Evolutionary conservation across 2,329 filamentous ascomycete species (phyloP).

Genomic region (Polytolypa hystricis): DNA sequence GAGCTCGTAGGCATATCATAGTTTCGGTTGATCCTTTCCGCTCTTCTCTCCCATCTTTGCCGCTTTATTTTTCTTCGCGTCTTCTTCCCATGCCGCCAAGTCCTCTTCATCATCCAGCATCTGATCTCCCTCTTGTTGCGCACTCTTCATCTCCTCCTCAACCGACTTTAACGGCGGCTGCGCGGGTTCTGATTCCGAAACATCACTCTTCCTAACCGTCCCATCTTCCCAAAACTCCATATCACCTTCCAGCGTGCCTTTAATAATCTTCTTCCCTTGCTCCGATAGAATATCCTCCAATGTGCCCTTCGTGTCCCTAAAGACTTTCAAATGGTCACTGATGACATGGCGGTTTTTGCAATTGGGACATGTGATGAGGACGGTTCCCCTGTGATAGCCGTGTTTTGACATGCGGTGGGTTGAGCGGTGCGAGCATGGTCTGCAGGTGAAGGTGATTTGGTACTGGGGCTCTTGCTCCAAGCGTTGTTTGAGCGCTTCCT

Average conservation of each 20-base stretch:
- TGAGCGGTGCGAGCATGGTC: slow-evolving; percentile 69
- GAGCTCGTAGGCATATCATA: too few species aligned
- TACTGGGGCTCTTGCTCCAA: slow-evolving; percentile 56
- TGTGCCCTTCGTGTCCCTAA: slow-evolving; percentile 31
- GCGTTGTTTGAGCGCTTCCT: slow-evolving; percentile 25
- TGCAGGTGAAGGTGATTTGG: slow-evolving; percentile 84
- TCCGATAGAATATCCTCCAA: slow-evolving; percentile 33
- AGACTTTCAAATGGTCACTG: slow-evolving; percentile 68
- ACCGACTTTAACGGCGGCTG: not conserved
- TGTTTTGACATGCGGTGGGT: slow-evolving; percentile 83
- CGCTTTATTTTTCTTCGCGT: not conserved
- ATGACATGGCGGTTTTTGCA: slow-evolving; percentile 88
- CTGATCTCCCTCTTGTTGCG: not conserved
- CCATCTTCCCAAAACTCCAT: slow-evolving; percentile 83
- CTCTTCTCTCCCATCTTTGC: slow-evolving; percentile 1
- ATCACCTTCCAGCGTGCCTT: slow-evolving; percentile 70
- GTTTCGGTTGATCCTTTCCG: too few species aligned
- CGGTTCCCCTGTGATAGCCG: slow-evolving; percentile 83
- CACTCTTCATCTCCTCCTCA: not conserved
- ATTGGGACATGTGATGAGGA: slow-evolving; percentile 75
- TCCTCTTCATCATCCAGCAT: not conserved
- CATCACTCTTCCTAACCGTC: slow-evolving; percentile 1
- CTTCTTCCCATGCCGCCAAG: too few species aligned
- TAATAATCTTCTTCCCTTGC: slow-evolving; percentile 60
- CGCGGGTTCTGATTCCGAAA: not conserved